A percentile compares a stretch with the other conserved stretches of the same genome.
These are phyloP conservation scores for Heterobasidion irregulare DNA, from an alignment of 1,284 basidiomycete species.

Conservation along the genomic window DNA sequence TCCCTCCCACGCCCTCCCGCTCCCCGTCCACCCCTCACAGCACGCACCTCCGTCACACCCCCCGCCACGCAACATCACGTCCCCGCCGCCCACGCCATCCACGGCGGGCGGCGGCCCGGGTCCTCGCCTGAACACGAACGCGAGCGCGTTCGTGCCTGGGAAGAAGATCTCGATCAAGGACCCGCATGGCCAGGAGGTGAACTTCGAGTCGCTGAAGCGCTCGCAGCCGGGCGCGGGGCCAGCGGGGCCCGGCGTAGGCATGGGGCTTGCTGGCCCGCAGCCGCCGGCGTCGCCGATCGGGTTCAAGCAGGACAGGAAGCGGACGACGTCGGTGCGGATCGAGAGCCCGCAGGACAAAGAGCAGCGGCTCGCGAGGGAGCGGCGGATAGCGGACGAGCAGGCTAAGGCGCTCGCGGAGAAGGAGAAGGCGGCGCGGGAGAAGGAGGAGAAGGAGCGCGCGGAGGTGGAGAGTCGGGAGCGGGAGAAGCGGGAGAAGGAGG, in stretches of 20 bases:
- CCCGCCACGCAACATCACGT: conserved; percentile 41
- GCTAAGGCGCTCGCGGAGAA: conserved; percentile 16
- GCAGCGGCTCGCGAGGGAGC: conserved; percentile 40
- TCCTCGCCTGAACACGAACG: conserved; percentile 46
- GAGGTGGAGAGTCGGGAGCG: conserved; percentile 25
- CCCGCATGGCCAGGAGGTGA: conserved; percentile 50
- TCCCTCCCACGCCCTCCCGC: conserved; percentile 44
- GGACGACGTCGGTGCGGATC: conserved; percentile 32
- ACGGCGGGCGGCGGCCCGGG: conserved; percentile 23
- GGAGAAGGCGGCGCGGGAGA: conserved; percentile 18
- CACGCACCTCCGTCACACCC: conserved; percentile 34
- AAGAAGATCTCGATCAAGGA: conserved; percentile 45
- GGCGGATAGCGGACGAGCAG: conserved; percentile 16
- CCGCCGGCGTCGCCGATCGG: conserved; percentile 28
- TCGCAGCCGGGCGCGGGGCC: conserved; percentile 1
- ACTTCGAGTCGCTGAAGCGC: conserved; percentile 44
- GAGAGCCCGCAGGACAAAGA: conserved; percentile 50
- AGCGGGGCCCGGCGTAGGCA: neutral
- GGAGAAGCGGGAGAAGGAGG: conserved; percentile 27
- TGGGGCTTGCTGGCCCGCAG: neutral
- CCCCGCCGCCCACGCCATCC: conserved; percentile 64
- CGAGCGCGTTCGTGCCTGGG: conserved; percentile 55
- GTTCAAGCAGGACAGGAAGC: conserved; percentile 9
- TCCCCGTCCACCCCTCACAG: conserved; percentile 40
- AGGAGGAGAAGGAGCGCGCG: conserved; percentile 24